Percentiles rank a stretch among this genome's conserved stretches.
These are phyloP conservation scores for Vaccinium macrocarpon DNA, from an alignment of 148 eudicot species.

Conservation along the genomic window DNA sequence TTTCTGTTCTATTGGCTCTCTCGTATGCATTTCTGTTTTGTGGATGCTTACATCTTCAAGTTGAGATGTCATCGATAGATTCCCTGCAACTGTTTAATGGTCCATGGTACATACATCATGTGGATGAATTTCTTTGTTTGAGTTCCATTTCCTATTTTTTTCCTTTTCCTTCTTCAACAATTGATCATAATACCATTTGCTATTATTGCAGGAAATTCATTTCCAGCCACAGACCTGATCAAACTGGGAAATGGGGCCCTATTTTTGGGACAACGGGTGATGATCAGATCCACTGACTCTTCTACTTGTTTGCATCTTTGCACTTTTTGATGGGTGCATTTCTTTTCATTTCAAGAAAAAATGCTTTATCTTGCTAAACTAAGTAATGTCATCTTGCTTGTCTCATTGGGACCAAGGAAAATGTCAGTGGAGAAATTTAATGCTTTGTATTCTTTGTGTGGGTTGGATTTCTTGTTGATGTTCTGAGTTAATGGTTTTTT, in stretches of 20 bases:
- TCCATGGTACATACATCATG: background rate
- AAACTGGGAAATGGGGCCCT: constrained; percentile 59
- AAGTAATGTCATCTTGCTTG: background rate
- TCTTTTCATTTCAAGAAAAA: background rate
- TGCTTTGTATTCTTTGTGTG: background rate
- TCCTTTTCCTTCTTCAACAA: background rate
- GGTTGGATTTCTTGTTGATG: background rate
- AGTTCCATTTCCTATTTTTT: background rate
- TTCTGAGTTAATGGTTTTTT: background rate
- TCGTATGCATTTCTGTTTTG: background rate
- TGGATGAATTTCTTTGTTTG: background rate
- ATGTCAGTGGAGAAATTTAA: background rate
- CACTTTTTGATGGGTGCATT: background rate
- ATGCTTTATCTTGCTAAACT: background rate
- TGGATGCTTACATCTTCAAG: background rate
- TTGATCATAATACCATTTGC: background rate
- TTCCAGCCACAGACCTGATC: constrained; percentile 76
- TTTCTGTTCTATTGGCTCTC: background rate
- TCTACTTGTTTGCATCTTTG: background rate
- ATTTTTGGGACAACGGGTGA: constrained; percentile 70
- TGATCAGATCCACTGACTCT: constrained; percentile 4
- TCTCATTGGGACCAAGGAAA: background rate
- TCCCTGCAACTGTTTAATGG: background rate
- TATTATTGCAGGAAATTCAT: constrained; percentile 67
- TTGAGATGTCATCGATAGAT: background rate